Percentiles rank a stretch among this genome's conserved stretches.
These are phyloP conservation scores for Babesia ovata DNA, from an alignment of 169 alveolate species.

Conservation along the genomic window DNA sequence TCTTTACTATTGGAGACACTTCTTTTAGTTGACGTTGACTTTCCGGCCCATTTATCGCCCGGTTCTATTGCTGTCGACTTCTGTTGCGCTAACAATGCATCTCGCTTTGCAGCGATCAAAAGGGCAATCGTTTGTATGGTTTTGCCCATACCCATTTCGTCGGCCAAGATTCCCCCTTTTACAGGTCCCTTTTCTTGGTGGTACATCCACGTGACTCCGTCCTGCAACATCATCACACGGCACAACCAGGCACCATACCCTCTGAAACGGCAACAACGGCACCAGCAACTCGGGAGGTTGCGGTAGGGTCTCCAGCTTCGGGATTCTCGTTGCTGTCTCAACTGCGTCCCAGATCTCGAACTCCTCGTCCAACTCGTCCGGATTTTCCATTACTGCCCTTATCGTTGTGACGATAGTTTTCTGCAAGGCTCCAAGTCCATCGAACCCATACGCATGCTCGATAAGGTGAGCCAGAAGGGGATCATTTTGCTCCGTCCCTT, in stretches of 20 bases:
- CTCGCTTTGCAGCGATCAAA: slow-evolving; percentile 45
- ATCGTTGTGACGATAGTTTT: slow-evolving; percentile 31
- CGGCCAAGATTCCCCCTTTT: slow-evolving; percentile 94
- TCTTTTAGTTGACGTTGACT: neutral
- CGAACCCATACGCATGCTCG: neutral
- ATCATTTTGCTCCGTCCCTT: slow-evolving; percentile 10
- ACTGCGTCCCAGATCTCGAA: slow-evolving; percentile 39
- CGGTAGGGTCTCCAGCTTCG: slow-evolving; percentile 21
- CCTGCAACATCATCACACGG: slow-evolving; percentile 63
- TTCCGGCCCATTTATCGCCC: neutral
- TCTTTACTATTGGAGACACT: neutral
- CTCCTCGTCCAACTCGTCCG: slow-evolving; percentile 22
- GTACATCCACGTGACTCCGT: slow-evolving; percentile 82
- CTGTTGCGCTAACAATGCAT: neutral
- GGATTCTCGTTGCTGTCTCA: slow-evolving; percentile 1
- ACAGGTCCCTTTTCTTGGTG: slow-evolving; percentile 74
- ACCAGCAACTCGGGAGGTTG: slow-evolving; percentile 38
- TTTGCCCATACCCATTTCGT: slow-evolving; percentile 98
- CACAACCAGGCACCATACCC: slow-evolving; percentile 55
- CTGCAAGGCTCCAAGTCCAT: neutral
- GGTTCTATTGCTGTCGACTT: neutral
- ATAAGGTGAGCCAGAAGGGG: neutral
- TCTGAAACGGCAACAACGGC: slow-evolving; percentile 49
- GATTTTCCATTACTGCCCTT: slow-evolving; percentile 18
- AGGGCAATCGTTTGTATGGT: slow-evolving; percentile 95